A percentile compares a stretch with the other conserved stretches of the same genome.
Conservation (phyloP, 192 early-diverging fungal genomes). For the Funneliformis geosporum region DNA sequence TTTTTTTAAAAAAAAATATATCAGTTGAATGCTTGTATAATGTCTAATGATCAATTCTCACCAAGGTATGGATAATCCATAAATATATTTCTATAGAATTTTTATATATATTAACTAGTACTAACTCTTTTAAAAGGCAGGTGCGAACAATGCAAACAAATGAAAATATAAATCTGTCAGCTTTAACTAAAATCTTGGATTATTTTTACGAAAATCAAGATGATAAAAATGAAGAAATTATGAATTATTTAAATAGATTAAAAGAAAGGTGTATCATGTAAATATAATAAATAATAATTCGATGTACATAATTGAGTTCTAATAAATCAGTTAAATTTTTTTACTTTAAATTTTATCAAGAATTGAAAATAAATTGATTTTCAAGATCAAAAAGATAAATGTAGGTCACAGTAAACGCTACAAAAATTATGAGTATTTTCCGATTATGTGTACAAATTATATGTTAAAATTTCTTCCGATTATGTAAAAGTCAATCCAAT, state of each 20-base stretch:
- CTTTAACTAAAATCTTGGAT: slow-evolving; percentile 24
- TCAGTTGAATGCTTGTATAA: not conserved
- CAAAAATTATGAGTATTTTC: no score
- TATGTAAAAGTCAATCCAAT: not conserved
- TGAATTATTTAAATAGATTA: not conserved
- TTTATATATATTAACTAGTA: not conserved
- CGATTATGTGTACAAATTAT: no score
- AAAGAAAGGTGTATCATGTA: not conserved
- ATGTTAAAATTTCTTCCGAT: not conserved
- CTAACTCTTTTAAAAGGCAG: not conserved
- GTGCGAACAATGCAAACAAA: not conserved
- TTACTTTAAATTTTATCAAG: no score
- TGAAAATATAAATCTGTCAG: not conserved
- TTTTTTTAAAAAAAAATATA: not conserved
- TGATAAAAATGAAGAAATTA: slow-evolving; percentile 3
- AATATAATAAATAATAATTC: not conserved
- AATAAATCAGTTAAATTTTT: no score
- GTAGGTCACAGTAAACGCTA: no score
- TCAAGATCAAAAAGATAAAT: no score
- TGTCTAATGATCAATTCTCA: not conserved
- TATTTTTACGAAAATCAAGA: slow-evolving; percentile 24
- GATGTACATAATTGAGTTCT: no score
- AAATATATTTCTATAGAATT: not conserved
- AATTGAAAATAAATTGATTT: no score
- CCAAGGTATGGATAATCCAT: not conserved